Conservation (phyloP, 1,284 basidiomycete species). For the Fomes fomentarius region DNA sequence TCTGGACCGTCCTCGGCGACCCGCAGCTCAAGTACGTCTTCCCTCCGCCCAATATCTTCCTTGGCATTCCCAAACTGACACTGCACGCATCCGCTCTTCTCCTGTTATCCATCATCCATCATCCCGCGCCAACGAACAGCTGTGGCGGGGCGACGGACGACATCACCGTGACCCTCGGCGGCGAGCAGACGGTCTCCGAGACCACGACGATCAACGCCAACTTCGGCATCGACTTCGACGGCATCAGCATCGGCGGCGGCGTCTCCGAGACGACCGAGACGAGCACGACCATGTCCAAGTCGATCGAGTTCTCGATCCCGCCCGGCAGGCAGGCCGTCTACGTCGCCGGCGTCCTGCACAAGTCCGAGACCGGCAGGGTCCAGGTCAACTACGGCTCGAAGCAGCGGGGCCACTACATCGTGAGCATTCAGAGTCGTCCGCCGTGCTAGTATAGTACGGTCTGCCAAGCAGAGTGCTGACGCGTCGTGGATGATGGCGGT, state of each 20-base stretch:
- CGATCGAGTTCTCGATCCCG: constrained; percentile 10
- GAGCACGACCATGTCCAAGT: constrained; percentile 7
- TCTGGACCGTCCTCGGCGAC: constrained; percentile 2
- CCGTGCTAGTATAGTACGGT: neutral
- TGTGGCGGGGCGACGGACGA: neutral
- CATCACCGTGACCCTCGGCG: neutral
- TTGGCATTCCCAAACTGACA: neutral
- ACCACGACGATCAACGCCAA: neutral
- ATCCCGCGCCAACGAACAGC: too few relatives aligned
- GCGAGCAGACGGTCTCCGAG: neutral
- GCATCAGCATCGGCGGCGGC: neutral
- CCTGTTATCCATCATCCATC: too few relatives aligned
- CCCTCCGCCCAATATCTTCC: neutral
- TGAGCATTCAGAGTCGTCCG: neutral
- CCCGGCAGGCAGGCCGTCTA: constrained; percentile 16
- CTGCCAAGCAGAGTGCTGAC: neutral
- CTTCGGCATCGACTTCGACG: neutral
- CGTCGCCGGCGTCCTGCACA: constrained; percentile 11
- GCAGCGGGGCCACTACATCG: constrained; percentile 10
- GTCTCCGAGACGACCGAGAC: neutral
- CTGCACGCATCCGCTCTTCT: neutral
- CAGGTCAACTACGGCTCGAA: constrained; percentile 16
- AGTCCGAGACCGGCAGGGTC: constrained; percentile 13
- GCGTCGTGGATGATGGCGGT: too few relatives aligned
- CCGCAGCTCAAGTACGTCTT: constrained; percentile 10